phyloP scores from a whole-genome alignment of 495 filamentous ascomycete species.

The Aspergillus homomorphus region DNA sequence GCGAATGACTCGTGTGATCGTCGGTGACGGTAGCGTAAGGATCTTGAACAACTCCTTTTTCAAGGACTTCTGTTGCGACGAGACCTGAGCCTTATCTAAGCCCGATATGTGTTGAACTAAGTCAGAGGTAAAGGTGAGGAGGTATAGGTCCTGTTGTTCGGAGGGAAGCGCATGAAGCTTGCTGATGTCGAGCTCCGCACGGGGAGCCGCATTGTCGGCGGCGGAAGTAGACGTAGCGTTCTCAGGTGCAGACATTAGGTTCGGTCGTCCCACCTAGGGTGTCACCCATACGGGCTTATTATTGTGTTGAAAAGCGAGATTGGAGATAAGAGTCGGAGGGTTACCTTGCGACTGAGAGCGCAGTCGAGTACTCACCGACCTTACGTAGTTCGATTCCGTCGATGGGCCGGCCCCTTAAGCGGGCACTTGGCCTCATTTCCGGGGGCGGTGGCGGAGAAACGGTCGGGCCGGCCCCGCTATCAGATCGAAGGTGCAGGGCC shows the following conservation, averaged over 20 bases:
- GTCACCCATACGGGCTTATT: constrained; percentile 25
- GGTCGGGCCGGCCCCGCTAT: constrained; percentile 28
- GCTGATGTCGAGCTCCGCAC: constrained; percentile 71
- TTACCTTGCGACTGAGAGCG: not conserved
- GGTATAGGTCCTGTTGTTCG: constrained; percentile 92
- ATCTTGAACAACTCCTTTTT: constrained; percentile 91
- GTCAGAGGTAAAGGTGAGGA: constrained; percentile 83
- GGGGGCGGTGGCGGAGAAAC: constrained; percentile 37
- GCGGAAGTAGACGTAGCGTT: constrained; percentile 25
- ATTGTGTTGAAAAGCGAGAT: constrained; percentile 7
- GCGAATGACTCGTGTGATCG: constrained; percentile 83
- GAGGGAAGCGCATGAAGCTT: constrained; percentile 88
- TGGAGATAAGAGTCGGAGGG: constrained; percentile 5
- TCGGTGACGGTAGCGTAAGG: constrained; percentile 78
- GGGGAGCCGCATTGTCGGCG: constrained; percentile 34
- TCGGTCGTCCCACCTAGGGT: constrained; percentile 15
- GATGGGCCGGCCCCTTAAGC: constrained; percentile 24
- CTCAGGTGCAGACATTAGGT: constrained; percentile 44
- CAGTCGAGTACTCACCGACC: not conserved
- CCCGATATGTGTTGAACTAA: constrained; percentile 75
- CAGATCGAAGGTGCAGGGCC: not conserved
- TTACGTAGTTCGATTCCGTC: constrained; percentile 8
- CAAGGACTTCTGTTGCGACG: constrained; percentile 80
- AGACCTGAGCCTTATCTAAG: constrained; percentile 73
- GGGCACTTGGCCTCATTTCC: constrained; percentile 24